Evolutionary conservation across 805 yeast genomes (phyloP).

Genomic region (Myxozyma vanderwaltii): DNA sequence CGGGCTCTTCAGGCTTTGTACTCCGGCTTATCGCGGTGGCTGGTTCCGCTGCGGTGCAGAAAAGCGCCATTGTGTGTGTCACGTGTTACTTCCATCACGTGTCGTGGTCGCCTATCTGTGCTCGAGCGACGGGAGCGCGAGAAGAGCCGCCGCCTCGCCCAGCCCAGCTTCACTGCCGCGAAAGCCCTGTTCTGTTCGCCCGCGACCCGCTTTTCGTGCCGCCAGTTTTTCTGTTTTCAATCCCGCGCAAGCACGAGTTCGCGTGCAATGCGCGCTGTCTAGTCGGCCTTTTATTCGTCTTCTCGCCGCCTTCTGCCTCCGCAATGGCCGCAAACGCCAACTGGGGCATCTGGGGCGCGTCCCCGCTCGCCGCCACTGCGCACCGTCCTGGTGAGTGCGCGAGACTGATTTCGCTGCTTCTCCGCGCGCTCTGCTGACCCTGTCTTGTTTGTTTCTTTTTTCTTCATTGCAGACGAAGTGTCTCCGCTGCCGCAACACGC

Average conservation of each 20-base stretch:
- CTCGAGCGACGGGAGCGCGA: slow-evolving; percentile 7
- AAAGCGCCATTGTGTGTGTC: slow-evolving; percentile 1
- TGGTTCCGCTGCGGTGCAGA: slow-evolving; percentile 15
- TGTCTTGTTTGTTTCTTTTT: neutral
- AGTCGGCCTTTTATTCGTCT: neutral
- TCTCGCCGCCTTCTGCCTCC: neutral
- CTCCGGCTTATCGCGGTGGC: neutral
- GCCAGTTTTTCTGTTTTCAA: neutral
- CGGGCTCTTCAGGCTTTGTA: too few species aligned
- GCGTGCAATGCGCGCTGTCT: slow-evolving; percentile 11
- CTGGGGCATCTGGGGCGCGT: slow-evolving; percentile 34
- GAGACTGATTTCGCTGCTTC: neutral
- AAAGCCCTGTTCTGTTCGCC: neutral
- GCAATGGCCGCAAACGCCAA: slow-evolving; percentile 31
- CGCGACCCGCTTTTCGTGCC: neutral
- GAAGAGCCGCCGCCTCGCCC: neutral
- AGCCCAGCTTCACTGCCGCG: slow-evolving; percentile 10
- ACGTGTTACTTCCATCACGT: slow-evolving; percentile 6
- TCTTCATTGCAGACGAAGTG: slow-evolving; percentile 11
- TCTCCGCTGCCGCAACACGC: slow-evolving; percentile 20
- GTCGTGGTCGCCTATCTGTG: slow-evolving; percentile 1
- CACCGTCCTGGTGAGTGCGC: slow-evolving; percentile 14
- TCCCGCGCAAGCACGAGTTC: neutral
- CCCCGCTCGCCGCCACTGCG: slow-evolving; percentile 22
- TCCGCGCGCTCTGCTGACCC: neutral